A percentile compares a stretch with the other conserved stretches of the same genome.
These are phyloP conservation scores for Lasiodiplodia theobromae DNA, from an alignment of 2,329 filamentous ascomycete species.

Conservation along the genomic window DNA sequence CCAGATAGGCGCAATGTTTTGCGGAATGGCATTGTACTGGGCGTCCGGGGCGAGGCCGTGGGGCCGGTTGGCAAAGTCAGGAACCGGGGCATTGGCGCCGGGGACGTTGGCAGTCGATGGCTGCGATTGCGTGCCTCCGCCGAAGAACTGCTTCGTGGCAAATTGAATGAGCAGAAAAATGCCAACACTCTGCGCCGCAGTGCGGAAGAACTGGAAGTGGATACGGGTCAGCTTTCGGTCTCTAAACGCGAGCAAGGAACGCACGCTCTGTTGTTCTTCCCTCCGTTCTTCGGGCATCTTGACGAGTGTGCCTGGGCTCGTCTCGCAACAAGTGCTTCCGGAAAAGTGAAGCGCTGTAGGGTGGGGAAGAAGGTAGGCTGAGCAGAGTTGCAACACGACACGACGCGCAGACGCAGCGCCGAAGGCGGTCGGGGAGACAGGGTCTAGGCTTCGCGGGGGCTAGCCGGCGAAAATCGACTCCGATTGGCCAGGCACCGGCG, in stretches of 20 bases:
- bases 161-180: constrained; percentile 68
- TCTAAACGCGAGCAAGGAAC: background rate
- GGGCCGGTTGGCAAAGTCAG: constrained; percentile 46
- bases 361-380: background rate
- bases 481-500: constrained; percentile 14
- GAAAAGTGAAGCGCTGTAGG: background rate
- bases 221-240: background rate
- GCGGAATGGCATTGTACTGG: constrained; percentile 69
- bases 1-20: constrained; percentile 86
- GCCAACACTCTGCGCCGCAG: constrained; percentile 62
- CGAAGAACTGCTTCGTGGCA: constrained; percentile 63
- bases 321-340: background rate
- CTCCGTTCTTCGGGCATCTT: constrained; percentile 31
- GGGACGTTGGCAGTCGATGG: constrained; percentile 33
- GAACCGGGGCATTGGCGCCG: constrained; percentile 43
- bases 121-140: constrained; percentile 33
- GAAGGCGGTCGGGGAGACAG: constrained; percentile 7
- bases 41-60: constrained; percentile 58
- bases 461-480: constrained; percentile 1
- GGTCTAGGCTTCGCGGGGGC: constrained; percentile 8
- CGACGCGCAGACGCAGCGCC: constrained; percentile 14
- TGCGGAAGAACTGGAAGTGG: constrained; percentile 41
- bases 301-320: constrained; percentile 20
- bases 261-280: constrained; percentile 31
- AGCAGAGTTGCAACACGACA: constrained; percentile 3